Evolutionary conservation across 768 basidiomycete species (phyloP), one percentile per base, ranked within the genome.

Genomic region (Tricholoma furcatifolium): DNA sequence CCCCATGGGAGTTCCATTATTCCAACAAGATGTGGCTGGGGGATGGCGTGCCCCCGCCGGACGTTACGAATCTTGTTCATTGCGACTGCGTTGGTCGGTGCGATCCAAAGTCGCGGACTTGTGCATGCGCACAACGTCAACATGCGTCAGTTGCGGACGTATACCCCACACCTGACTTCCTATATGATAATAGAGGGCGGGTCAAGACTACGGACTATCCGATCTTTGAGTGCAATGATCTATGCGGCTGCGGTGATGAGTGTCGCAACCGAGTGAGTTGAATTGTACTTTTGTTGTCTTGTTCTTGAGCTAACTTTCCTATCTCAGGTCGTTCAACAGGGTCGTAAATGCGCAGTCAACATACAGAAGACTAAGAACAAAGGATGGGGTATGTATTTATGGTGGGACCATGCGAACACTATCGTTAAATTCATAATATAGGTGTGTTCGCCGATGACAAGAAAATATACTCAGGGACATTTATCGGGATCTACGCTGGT

Each of bases 1-100:
- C 93, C 0, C 80, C 80, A 21, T 92, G 88, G 82, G 93, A 96
- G 61, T 97, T 94, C 61, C 75, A 85, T 55, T 96, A 96, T 65
- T 84, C 88, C 10, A 94, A 96, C 65, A 70, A 81, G 47, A 83
- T 93, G 75, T 88, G 88, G 78, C 83, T 85, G 54, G 82, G 80
- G 2, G 76, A 83, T 11, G 82, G 74, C 4, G 87, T 94, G 2
- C 83, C 85, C 0, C 77, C 76, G 10, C 87, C 91, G 1, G 83
- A 88, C 56, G 61, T 79, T 17, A 67, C 71, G 31, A 73, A 73
- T 21, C 67, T 93, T 41, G 62, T 75, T 23, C 82, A 91, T 2
- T 97, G 93, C 59, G 79, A 75, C 50, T 97, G 93, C 62, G 68
- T 79, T 14, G 92, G 91, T 0, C 72, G 68, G 18, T 97, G 93